Conservation (phyloP, 208 protist genomes). For the Leishmania tarentolae region DNA sequence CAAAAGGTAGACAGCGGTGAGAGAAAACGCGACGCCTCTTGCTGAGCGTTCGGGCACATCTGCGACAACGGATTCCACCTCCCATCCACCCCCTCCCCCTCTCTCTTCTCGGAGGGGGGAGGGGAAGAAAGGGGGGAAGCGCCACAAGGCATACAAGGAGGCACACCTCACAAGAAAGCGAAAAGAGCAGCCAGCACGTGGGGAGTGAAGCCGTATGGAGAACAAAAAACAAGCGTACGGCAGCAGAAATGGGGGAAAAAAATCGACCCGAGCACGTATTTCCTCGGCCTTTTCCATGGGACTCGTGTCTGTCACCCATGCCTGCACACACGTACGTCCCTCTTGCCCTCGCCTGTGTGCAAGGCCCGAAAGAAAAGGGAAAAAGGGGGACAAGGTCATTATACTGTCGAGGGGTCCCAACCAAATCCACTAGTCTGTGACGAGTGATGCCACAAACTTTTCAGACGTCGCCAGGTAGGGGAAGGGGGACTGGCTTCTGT, state of each 20-base stretch:
- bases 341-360: neutral
- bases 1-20: neutral
- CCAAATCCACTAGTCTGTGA: neutral
- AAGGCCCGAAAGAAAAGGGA: neutral
- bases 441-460: neutral
- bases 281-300: neutral
- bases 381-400: neutral
- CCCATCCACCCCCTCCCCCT: no score
- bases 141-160: neutral
- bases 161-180: neutral
- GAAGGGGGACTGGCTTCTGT: neutral
- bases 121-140: neutral
- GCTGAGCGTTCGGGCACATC: neutral
- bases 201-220: no score
- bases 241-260: conserved; percentile 1
- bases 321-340: neutral
- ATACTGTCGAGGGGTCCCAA: neutral
- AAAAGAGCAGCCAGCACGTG: neutral
- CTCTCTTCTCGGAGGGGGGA: no score
- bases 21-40: neutral
- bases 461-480: neutral
- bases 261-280: neutral
- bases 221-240: no score
- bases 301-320: neutral
- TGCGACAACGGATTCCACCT: neutral